Percentiles rank a stretch among this genome's conserved stretches.
These are phyloP conservation scores for Spathaspora sp. DNA, from an alignment of 1,139 yeast genomes.

Conservation along the genomic window DNA sequence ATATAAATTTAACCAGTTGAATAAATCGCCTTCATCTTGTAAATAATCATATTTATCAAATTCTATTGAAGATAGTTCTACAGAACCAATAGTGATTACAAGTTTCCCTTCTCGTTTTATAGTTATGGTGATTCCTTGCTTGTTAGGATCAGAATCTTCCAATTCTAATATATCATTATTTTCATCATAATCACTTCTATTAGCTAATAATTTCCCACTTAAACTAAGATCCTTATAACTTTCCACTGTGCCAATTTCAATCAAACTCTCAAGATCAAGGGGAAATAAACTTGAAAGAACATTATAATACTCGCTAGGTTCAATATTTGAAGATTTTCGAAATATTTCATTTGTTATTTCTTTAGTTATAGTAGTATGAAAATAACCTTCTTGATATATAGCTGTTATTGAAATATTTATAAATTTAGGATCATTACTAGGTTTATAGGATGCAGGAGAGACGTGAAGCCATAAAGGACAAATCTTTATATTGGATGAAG, in stretches of 20 bases:
- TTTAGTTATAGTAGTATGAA: conserved; percentile 12
- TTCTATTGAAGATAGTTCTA: conserved; percentile 19
- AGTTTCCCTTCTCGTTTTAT: conserved; percentile 24
- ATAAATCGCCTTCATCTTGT: conserved; percentile 17
- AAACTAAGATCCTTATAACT: conserved; percentile 8
- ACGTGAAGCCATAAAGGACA: conserved; percentile 14
- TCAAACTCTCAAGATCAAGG: conserved; percentile 13
- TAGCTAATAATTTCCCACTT: conserved; percentile 11
- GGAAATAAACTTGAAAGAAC: conserved; percentile 15
- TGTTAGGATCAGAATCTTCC: conserved; percentile 7
- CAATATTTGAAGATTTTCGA: conserved; percentile 8
- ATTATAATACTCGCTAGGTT: conserved; percentile 9
- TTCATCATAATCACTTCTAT: conserved; percentile 8
- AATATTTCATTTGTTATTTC: conserved; percentile 8
- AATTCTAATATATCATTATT: conserved; percentile 9
- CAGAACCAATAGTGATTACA: conserved; percentile 26
- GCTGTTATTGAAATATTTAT: conserved; percentile 14
- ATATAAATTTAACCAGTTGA: conserved; percentile 29
- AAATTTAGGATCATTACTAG: conserved; percentile 14
- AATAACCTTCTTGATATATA: conserved; percentile 14
- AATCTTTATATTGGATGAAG: conserved; percentile 7
- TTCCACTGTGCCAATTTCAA: conserved; percentile 9
- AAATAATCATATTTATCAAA: conserved; percentile 13
- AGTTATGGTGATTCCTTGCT: conserved; percentile 14
- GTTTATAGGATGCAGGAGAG: conserved; percentile 11